Evolutionary conservation across 2,329 filamentous ascomycete genomes (phyloP).

Genomic region (Hypoxylon sp.): DNA sequence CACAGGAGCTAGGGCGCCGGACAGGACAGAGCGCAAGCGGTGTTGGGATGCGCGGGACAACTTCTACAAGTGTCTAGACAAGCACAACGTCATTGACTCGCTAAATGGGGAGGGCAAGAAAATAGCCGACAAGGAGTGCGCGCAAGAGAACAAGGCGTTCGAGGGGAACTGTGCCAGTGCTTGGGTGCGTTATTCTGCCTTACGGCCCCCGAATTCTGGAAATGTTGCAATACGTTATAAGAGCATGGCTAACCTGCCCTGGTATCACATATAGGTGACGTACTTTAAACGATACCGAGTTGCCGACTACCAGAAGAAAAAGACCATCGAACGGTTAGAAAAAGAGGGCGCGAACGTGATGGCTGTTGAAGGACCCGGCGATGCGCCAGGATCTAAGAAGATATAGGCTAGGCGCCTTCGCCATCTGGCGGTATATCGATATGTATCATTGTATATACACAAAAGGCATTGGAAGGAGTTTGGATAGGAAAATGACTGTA

Average conservation of each 20-base stretch:
- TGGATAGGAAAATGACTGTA: conserved; percentile 29
- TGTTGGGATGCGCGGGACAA: conserved; percentile 93
- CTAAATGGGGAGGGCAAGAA: conserved; percentile 68
- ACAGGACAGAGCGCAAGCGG: conserved; percentile 81
- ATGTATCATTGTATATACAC: conserved; percentile 46
- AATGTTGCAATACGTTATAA: neutral
- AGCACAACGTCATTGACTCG: conserved; percentile 83
- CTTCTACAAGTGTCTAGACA: conserved; percentile 91
- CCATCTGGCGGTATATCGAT: conserved; percentile 7
- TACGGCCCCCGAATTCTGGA: neutral
- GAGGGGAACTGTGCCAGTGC: conserved; percentile 88
- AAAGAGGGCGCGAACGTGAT: conserved; percentile 73
- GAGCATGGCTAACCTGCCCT: conserved; percentile 17
- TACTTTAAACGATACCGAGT: conserved; percentile 98
- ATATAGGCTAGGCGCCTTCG: neutral
- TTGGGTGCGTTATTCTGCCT: conserved; percentile 76
- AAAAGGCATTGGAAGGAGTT: conserved; percentile 44
- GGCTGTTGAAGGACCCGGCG: conserved; percentile 36
- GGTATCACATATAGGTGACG: conserved; percentile 75
- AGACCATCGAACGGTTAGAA: conserved; percentile 81
- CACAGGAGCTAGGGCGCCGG: conserved; percentile 79
- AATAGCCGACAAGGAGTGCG: conserved; percentile 70
- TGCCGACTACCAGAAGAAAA: conserved; percentile 88
- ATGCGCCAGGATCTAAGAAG: conserved; percentile 35
- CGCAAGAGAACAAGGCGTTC: conserved; percentile 74